Base-by-base conservation (phyloP, 768 basidiomycete species). In the Phaffia australis region DNA sequence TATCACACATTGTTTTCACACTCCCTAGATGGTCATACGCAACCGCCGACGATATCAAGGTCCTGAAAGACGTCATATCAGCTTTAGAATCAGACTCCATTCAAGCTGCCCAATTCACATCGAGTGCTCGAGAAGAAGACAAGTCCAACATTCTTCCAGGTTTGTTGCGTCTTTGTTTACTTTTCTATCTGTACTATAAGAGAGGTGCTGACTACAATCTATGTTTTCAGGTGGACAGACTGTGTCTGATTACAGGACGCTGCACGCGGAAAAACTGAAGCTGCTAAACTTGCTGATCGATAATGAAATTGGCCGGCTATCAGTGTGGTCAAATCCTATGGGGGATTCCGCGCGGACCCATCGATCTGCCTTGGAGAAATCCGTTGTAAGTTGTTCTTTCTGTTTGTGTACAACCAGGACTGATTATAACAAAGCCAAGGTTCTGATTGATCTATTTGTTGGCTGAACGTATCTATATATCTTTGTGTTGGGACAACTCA, bases 251-350 rank as follows among this genome's bases (percentile, higher is more conserved):
- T 88, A 84, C 71, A 74, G 76, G 16, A 76, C 79, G 5, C 81
- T 81, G 51, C 82, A 94, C 49, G 83, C 83, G 64, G 84, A 80
- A 54, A 78, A 87, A 5, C 87, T 87, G 65, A 80, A 82, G 23
- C 85, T 94, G 0, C 78, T 97, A n/a, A 81, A 85, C 25, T 77
- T 94, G 9, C 81, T 98, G 16, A 84, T 91, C 8, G 90, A 94
- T 75, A 92, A 89, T 73, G 95, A 99, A 75, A 84, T 97, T 52
- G 84, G 81, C 71, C 82, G 92, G 19, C 77, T 98, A 52, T 82
- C 79, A 4, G 92, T 98, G 9, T 98, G 95, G 95, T 80, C 80
- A 54, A 98, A 98, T 75, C 89, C 90, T 0, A 81, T 82, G 35
- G 87, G 86, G 67, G 93, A 95, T 69, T 71, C 80, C 15, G 46